These are phyloP conservation scores for Spatholobus suberectus DNA, from an alignment of 306 rosid species.

Conservation along the genomic window DNA sequence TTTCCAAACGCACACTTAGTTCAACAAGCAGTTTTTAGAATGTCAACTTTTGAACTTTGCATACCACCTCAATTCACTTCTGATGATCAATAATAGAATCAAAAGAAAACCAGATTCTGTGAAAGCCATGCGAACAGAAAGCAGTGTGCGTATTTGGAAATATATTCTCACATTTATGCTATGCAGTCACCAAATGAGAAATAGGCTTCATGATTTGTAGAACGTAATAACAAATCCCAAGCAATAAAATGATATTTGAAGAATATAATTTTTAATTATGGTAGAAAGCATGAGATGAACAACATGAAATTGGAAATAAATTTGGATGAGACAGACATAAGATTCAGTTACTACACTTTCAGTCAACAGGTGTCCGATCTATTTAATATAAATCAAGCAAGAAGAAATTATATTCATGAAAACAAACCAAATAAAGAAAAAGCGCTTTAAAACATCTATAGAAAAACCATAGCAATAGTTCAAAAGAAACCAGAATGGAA, in stretches of 20 bases:
- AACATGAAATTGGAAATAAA: not conserved
- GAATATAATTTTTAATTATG: slow-evolving; percentile 4
- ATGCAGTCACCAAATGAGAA: not conserved
- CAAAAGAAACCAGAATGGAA: slow-evolving; percentile 39
- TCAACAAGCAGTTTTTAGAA: not conserved
- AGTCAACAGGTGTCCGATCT: not conserved
- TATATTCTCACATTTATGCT: not conserved
- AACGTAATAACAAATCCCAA: not conserved
- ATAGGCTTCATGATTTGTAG: not conserved
- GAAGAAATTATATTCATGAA: slow-evolving; percentile 11
- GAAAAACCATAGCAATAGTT: slow-evolving; percentile 29
- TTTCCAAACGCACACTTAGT: too few species aligned
- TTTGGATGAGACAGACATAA: not conserved
- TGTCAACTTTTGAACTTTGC: not conserved
- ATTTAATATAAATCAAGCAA: slow-evolving; percentile 8
- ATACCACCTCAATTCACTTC: slow-evolving; percentile 4
- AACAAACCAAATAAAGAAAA: slow-evolving; percentile 11
- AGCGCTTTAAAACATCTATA: slow-evolving; percentile 7
- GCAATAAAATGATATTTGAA: not conserved
- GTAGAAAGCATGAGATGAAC: slow-evolving; percentile 5
- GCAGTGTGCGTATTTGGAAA: not conserved
- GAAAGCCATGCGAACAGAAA: not conserved
- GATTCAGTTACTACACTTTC: not conserved
- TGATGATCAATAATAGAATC: slow-evolving; percentile 2
- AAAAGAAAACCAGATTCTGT: not conserved